phyloP scores from a whole-genome alignment of 768 basidiomycete genomes.

The Tulasnella sp. region DNA sequence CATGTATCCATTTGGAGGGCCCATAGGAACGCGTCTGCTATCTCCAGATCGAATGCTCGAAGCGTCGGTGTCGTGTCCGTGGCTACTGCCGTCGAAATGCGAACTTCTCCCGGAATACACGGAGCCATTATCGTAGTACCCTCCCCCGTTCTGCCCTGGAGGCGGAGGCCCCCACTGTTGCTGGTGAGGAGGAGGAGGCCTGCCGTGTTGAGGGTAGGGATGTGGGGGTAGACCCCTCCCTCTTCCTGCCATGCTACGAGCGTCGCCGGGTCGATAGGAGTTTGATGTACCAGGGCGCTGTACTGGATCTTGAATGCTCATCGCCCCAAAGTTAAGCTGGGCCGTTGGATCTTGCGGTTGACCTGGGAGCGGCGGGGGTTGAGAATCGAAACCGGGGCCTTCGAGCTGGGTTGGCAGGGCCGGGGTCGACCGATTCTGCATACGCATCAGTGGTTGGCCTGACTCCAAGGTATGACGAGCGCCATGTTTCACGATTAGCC shows the following conservation, averaged over 20 bases:
- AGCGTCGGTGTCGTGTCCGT: slow-evolving; percentile 13
- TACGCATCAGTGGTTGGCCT: slow-evolving; percentile 13
- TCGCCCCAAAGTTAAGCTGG: slow-evolving; percentile 41
- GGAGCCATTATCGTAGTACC: neutral
- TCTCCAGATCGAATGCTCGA: slow-evolving; percentile 12
- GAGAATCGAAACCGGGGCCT: neutral
- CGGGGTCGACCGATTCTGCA: slow-evolving; percentile 17
- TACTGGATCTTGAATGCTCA: slow-evolving; percentile 36
- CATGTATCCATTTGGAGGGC: slow-evolving; percentile 18
- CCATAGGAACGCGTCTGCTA: slow-evolving; percentile 7
- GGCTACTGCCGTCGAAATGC: neutral
- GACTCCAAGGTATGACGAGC: neutral
- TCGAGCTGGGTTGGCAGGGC: neutral
- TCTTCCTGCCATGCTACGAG: neutral
- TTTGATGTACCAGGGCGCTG: neutral
- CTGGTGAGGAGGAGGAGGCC: neutral
- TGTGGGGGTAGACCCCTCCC: neutral
- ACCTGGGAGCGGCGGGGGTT: neutral
- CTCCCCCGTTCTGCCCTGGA: neutral
- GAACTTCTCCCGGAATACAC: slow-evolving; percentile 4
- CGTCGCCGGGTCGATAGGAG: neutral
- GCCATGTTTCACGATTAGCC: neutral
- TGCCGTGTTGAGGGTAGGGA: slow-evolving; percentile 31
- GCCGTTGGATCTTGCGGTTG: slow-evolving; percentile 31
- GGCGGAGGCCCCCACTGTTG: slow-evolving; percentile 4